Base-by-base conservation (phyloP, 768 basidiomycete species). In the Mycena vitilis region DNA sequence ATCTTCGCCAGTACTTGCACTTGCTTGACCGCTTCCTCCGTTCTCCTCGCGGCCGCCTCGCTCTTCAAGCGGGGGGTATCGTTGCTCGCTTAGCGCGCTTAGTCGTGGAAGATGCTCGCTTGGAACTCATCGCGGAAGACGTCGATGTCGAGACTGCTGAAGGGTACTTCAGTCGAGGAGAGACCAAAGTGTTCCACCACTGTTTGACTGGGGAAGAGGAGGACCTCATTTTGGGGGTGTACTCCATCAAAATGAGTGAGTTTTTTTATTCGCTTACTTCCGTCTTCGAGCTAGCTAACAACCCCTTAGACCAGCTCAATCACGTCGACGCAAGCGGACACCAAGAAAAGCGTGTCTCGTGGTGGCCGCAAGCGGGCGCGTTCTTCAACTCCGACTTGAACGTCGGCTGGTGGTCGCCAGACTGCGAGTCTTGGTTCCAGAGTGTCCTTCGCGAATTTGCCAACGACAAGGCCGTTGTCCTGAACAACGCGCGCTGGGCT, bases 31-130 rank as follows among this genome's bases (percentile, higher is more conserved):
- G 55, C 37, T 56, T 56, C 55, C 55, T 56, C 18, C 37, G 55
- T 37, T 56, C 55, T 40, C 20, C 55, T 56, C 55, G 55, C 23
- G 55, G 55, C n/a, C 55, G 55, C 11, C 55, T 56, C 55, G 55
- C 55, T 40, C 55, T 56, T 38, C 55, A 56, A 56, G 55, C 55
- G 20, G 55, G 55, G 38, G 55, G 55, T 56, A 22, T 56, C 37
- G 37, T 56, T 23, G 55, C 55, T 56, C 55, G 55, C 55, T 40
- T 56, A 20, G 55, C 55, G 37, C 55, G 37, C 25, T 20, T 56
- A 22, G 18, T 56, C 55, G 25, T 56, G 20, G 18, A 34, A 16
- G 55, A 56, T 22, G 16, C 55, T 38, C 37, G 38, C n/a, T 20
- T 56, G 55, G 55, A 56, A 56, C 55, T 56, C 37, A 56, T 13